Evolutionary conservation across 2,329 filamentous ascomycete species (phyloP).

Genomic region (Pseudogymnoascus sp.): DNA sequence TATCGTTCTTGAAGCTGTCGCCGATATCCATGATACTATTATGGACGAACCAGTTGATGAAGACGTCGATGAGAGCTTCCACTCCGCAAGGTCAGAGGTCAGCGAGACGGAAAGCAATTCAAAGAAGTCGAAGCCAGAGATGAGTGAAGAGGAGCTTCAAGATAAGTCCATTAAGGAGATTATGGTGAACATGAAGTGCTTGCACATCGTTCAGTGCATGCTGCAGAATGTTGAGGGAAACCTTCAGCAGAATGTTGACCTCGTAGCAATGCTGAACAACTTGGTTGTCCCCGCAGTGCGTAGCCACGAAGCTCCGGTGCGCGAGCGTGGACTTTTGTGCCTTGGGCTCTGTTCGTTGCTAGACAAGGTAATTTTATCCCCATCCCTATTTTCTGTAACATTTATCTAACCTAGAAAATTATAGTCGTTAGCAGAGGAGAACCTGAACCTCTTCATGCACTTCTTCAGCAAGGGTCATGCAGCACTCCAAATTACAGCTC

Average conservation of each 20-base stretch:
- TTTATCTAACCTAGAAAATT: slow-evolving; percentile 13
- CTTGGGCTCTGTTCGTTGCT: slow-evolving; percentile 86
- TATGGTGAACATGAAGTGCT: slow-evolving; percentile 95
- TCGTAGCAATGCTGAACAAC: slow-evolving; percentile 98
- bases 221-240: slow-evolving; percentile 84
- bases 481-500: slow-evolving; percentile 76
- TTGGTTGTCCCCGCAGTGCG: slow-evolving; percentile 91
- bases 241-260: slow-evolving; percentile 78
- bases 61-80: slow-evolving; percentile 77
- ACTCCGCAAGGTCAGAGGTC: slow-evolving; percentile 82
- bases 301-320: slow-evolving; percentile 84
- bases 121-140: slow-evolving; percentile 37
- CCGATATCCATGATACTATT: slow-evolving; percentile 94
- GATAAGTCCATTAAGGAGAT: slow-evolving; percentile 81
- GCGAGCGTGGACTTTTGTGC: slow-evolving; percentile 83
- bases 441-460: slow-evolving; percentile 86
- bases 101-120: slow-evolving; percentile 53
- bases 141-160: slow-evolving; percentile 58
- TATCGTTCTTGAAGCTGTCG: slow-evolving; percentile 84
- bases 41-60: slow-evolving; percentile 58
- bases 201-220: slow-evolving; percentile 97
- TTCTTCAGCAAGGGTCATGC: slow-evolving; percentile 93
- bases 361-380: slow-evolving; percentile 52
- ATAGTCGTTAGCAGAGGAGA: slow-evolving; percentile 78
- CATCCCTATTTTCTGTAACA: background rate